Conservation (phyloP, 768 basidiomycete species). For the Mrakia blollopis region DNA sequence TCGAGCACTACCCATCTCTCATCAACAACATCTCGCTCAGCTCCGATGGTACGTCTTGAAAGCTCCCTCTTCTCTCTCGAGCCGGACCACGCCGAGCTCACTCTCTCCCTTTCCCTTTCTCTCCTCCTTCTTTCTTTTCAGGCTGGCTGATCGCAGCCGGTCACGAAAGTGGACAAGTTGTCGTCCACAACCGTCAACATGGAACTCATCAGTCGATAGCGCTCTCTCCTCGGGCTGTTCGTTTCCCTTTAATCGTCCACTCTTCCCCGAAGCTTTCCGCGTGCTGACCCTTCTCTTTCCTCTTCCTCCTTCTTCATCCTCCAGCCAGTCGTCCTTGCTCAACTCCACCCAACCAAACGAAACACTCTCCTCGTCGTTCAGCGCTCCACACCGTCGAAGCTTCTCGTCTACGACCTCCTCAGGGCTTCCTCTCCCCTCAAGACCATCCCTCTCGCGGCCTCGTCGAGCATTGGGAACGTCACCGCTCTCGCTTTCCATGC, state of each 20-base stretch:
- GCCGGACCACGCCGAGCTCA: too few relatives aligned
- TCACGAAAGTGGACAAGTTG: neutral
- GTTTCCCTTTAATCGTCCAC: neutral
- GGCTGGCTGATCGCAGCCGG: neutral
- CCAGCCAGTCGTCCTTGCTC: neutral
- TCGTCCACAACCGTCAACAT: neutral
- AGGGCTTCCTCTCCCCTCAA: neutral
- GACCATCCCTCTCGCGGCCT: neutral
- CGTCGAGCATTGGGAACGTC: neutral
- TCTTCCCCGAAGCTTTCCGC: neutral
- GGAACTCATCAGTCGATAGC: neutral
- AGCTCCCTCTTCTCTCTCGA: too few relatives aligned
- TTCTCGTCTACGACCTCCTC: slow-evolving; percentile 8
- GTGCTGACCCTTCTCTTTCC: neutral
- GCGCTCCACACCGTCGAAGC: neutral
- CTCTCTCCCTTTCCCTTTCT: too few relatives aligned
- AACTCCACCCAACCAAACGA: neutral
- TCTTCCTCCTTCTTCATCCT: neutral
- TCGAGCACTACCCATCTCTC: neutral
- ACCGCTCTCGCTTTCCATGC: neutral
- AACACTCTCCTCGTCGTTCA: slow-evolving; percentile 2
- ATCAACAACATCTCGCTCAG: slow-evolving; percentile 11
- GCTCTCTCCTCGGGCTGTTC: neutral
- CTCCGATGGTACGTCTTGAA: neutral
- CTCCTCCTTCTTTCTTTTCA: too few relatives aligned